These are phyloP conservation scores for Xylogone sp. DNA, from an alignment of 2,329 filamentous ascomycete genomes.

Conservation along the genomic window DNA sequence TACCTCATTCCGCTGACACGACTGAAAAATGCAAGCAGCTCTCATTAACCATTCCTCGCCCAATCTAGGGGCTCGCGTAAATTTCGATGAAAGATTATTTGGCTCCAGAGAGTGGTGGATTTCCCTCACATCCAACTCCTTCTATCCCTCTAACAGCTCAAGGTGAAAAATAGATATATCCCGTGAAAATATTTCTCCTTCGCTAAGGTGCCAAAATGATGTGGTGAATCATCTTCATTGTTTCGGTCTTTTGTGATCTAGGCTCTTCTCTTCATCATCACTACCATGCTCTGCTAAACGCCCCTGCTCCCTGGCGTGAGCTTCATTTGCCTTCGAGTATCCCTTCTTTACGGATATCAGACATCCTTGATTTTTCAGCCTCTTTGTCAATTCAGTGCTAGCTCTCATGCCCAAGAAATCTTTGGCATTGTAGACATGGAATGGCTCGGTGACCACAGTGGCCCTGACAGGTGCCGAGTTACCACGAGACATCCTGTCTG, in stretches of 20 bases:
- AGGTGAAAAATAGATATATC: no score
- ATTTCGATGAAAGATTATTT: no score
- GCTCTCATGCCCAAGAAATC: constrained; percentile 83
- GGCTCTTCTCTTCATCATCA: constrained; percentile 16
- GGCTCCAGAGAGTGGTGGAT: no score
- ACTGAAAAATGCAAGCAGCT: background rate
- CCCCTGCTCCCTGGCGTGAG: background rate
- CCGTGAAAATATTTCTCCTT: no score
- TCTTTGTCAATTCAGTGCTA: constrained; percentile 69
- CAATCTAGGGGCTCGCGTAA: no score
- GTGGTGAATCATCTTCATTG: no score
- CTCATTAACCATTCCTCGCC: background rate
- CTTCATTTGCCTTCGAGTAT: constrained; percentile 53
- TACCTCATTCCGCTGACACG: background rate
- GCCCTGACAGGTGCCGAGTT: constrained; percentile 47
- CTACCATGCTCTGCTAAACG: constrained; percentile 28
- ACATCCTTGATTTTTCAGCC: constrained; percentile 74
- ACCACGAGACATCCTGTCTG: constrained; percentile 50
- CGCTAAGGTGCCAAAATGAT: no score
- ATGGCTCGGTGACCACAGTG: constrained; percentile 61
- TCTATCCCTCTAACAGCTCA: no score
- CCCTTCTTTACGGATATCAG: constrained; percentile 86
- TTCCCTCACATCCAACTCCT: no score
- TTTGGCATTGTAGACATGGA: constrained; percentile 78
- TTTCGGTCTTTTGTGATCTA: no score